A percentile compares a stretch with the other conserved stretches of the same genome.
phyloP scores from a whole-genome alignment of 345 rosid genomes.

The Rhodamnia argentea region DNA sequence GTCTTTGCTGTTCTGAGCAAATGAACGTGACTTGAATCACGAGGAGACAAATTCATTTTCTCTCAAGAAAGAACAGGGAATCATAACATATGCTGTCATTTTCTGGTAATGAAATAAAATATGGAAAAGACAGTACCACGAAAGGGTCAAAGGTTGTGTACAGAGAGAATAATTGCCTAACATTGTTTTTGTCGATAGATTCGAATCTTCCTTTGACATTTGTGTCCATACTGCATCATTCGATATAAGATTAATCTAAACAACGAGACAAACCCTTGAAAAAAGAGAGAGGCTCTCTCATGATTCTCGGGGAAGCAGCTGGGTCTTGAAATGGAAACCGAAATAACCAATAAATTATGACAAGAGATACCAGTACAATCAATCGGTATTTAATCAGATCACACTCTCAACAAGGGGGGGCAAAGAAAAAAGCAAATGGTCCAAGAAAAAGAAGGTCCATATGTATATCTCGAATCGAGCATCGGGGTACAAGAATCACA shows the following conservation, averaged over 20 bases:
- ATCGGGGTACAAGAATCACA: constrained; percentile 1
- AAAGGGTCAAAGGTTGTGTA: neutral
- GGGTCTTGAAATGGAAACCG: neutral
- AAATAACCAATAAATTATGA: neutral
- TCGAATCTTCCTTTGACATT: neutral
- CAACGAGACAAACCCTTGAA: neutral
- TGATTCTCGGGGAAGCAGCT: neutral
- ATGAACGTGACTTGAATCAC: neutral
- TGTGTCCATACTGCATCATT: neutral
- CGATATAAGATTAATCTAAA: neutral
- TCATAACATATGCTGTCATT: neutral
- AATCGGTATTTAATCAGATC: neutral
- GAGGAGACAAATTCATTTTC: neutral
- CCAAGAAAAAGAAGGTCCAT: neutral
- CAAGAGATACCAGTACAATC: neutral
- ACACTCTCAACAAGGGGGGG: neutral
- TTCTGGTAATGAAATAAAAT: neutral
- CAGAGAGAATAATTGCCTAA: neutral
- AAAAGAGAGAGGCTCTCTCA: neutral
- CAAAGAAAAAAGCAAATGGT: neutral
- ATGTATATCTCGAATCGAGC: neutral
- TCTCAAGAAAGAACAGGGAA: neutral
- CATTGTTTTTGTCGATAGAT: neutral
- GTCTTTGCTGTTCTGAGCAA: neutral
- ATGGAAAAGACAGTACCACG: neutral